Base-by-base conservation (phyloP, 202 grass and related monocot genomes). In the Bolboschoenoplectus hybrid region DNA sequence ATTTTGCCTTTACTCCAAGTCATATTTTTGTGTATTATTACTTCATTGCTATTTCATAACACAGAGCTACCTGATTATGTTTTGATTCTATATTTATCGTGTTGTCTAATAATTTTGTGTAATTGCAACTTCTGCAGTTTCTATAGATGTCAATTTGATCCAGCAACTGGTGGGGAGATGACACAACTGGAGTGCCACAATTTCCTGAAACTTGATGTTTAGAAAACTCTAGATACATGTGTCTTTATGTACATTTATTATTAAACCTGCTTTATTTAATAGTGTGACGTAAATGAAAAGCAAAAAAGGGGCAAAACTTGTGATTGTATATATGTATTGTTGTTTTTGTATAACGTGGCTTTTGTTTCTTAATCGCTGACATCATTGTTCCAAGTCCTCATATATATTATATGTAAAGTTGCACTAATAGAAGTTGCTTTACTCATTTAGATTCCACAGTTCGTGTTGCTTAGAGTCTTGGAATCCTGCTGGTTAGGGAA, bases 121-220 rank as follows among this genome's bases (percentile, higher is more conserved):
- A 35, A 26, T 86, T 14, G 16, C 2, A 34, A 83, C 34, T 9
- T 61, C 0, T 83, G 82, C 91, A 98, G 96, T 80, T 98, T 96
- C 82, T 94, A 94, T 89, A 76, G 91, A 82, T 98, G 96, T 91
- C 96, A 89, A 66, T 94, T 94, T 16, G 86, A 97, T 81, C 89
- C 96, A 0, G 76, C 86, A 2, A 89, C 83, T 9, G 93, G 93
- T 70, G 96, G 96, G 3, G 96, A 94, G 36, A 97, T 92, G 92
- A 63, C 53, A 6, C 86, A 90, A 44, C 12, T 94, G 45, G 93
- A 94, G 74, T 98, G 96, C 87, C 90, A 94, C 87, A 95, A 72
- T 86, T 98, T 95, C 85, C 73, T 98, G 63, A 98, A 98, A 89
- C 72, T 84, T 19, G 60, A 84, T 39, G 14, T 5, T 43, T 84